Evolutionary conservation across 2,329 filamentous ascomycete species (phyloP), one percentile per base, ranked within the genome.

Genomic region (Monosporascus sp.): DNA sequence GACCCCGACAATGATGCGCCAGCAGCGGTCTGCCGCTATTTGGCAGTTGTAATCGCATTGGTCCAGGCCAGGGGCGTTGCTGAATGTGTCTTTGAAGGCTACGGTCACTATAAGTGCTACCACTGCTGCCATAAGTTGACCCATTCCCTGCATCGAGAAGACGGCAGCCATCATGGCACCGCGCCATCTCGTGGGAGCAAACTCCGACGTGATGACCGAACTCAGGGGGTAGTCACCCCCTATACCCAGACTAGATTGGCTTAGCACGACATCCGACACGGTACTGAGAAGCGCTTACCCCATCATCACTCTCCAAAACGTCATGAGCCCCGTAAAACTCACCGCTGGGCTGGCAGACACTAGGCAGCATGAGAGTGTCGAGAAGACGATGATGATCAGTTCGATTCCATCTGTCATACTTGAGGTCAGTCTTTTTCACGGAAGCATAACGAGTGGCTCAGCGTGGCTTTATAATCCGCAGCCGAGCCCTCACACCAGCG

Each of bases 91-190:
- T 61, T 83, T 84, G 71, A 89, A 90, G 2, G 79, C 82, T 17
- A 78, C 72, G 1, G 84, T 86, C 38, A 84, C 85, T 51, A 90
- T 80, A 36, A 93, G 73, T 14, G 87, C 83, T 20, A 92, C 79
- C 6, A 91, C 73, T 25, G 86, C 85, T 14, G 86, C 86, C 20
- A 77, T 75, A 49, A 93, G 82, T 64, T 93, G 88, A n/a, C 89
- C 89, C 25, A 91, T 75, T 47, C 88, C 88, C 64, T 94, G 89
- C 88, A 92, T 92, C 38, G 87, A 88, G 65, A 94, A 94, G 48
- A 93, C 88, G 17, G 86, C 80, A 11, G 85, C 87, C 76, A 94
- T 88, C 86, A 94, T 93, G 53, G 85, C 87, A 56, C 88, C 89
- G 62, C 89, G 80, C 83, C 88, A 91, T 62, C 86, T 83, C 14